Evolutionary conservation across 768 basidiomycete genomes (phyloP), one percentile per base, ranked within the genome.

Genomic region (Mycena rebaudengoi): DNA sequence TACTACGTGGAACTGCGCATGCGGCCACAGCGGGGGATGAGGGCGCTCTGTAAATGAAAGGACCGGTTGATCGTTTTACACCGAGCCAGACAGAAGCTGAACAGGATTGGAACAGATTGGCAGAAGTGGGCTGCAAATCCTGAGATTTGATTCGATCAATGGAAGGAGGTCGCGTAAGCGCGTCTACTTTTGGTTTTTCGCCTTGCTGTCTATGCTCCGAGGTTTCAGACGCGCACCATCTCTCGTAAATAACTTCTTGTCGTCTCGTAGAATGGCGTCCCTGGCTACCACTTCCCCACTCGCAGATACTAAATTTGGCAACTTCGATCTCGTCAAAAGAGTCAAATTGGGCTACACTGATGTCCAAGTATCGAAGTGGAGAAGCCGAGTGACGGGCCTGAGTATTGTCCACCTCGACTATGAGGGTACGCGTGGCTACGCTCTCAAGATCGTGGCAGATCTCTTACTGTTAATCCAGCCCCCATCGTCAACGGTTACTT

Each of bases 401-500:
- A 92, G 87, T 25, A 86, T 98, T 16, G 92, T 98, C 32, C 93
- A 98, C 78, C 83, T 97, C 18, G 92, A 95, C 75, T 95, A 96
- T 74, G 90, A 96, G 73, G 94, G 94, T 91, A 68, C 68, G 81
- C 69, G 18, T n/a, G n/a, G n/a, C n/a, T n/a, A n/a, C n/a, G n/a
- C n/a, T n/a, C n/a, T n/a, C n/a, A n/a, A n/a, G n/a, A n/a, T n/a
- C n/a, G n/a, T n/a, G n/a, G n/a, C n/a, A n/a, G 32, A 29, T 20
- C 39, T 30, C 69, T 59, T 75, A 66, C 77, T 33, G 60, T 48
- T 40, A 41, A 64, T 48, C 37, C 69, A 95, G 92, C 92, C 39
- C 94, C 94, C 16, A 86, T 96, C 65, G 91, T 97, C 1, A 93
- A 95, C 68, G 95, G 95, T 3, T 95, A 95, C 73, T 96, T 97